phyloP scores from a whole-genome alignment of 768 basidiomycete species.

The Tylopilus subfusipes region DNA sequence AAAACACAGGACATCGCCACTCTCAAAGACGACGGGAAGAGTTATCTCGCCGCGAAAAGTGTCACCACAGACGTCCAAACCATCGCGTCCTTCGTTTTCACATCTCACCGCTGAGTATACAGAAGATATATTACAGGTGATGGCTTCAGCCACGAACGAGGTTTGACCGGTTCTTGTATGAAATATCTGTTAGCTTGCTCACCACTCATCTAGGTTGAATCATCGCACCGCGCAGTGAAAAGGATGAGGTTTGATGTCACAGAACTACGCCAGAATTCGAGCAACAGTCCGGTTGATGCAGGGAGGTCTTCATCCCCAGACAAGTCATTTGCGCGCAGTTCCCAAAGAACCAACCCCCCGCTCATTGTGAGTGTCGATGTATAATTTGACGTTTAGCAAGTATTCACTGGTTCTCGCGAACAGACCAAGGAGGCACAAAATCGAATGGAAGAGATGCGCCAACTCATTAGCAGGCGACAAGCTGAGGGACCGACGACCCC shows the following conservation, averaged over 20 bases:
- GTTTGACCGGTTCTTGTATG: constrained; percentile 36
- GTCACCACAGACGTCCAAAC: constrained; percentile 50
- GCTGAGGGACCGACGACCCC: constrained; percentile 44
- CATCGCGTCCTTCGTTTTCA: constrained; percentile 22
- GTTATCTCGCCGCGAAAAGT: constrained; percentile 50
- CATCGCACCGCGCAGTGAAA: constrained; percentile 67
- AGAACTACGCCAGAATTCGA: constrained; percentile 27
- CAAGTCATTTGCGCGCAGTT: constrained; percentile 44
- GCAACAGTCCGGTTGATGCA: constrained; percentile 30
- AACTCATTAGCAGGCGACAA: constrained; percentile 61
- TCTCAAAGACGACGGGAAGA: constrained; percentile 42
- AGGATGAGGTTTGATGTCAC: constrained; percentile 71
- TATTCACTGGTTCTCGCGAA: constrained; percentile 26
- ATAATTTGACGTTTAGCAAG: neutral
- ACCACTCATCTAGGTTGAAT: constrained; percentile 53
- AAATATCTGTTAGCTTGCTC: neutral
- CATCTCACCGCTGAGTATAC: constrained; percentile 35
- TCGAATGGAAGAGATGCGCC: constrained; percentile 81
- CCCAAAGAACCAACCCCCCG: constrained; percentile 39
- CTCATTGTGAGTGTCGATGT: constrained; percentile 39
- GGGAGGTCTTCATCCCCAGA: constrained; percentile 57
- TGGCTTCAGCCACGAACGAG: constrained; percentile 60
- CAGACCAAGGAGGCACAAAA: constrained; percentile 75
- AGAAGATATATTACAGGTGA: constrained; percentile 46
- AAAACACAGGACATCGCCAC: constrained; percentile 49